Conservation (phyloP, 352 stramenopile genomes). For the Phytopythium aichiense region DNA sequence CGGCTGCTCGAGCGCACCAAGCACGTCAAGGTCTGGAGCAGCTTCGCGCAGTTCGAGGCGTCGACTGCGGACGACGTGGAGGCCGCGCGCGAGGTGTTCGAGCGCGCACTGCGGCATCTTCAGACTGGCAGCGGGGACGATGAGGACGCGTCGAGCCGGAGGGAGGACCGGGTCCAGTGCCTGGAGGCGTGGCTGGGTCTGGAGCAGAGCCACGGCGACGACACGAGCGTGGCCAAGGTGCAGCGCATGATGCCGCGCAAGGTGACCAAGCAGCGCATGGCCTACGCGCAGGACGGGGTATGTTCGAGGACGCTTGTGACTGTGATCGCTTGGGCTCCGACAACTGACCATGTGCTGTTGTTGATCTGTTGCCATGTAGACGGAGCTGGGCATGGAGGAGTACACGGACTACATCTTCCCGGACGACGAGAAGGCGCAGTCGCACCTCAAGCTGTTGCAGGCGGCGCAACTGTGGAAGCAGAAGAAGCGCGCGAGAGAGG, state of each 20-base stretch:
- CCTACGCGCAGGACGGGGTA: slow-evolving; percentile 88
- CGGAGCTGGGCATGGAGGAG: slow-evolving; percentile 93
- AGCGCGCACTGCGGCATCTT: slow-evolving; percentile 89
- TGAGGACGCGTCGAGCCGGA: slow-evolving; percentile 60
- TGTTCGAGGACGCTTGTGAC: slow-evolving; percentile 16
- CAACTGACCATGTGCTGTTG: slow-evolving; percentile 7
- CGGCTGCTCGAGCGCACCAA: slow-evolving; percentile 95
- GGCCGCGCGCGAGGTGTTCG: slow-evolving; percentile 85
- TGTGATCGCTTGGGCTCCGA: slow-evolving; percentile 4
- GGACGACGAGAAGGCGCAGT: slow-evolving; percentile 94
- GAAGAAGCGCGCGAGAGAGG: slow-evolving; percentile 62
- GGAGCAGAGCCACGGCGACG: slow-evolving; percentile 78
- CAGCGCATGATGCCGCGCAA: slow-evolving; percentile 92
- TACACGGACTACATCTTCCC: slow-evolving; percentile 99
- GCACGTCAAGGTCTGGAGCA: slow-evolving; percentile 97
- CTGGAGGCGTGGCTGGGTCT: slow-evolving; percentile 95
- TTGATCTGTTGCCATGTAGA: slow-evolving; percentile 26
- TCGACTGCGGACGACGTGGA: slow-evolving; percentile 40
- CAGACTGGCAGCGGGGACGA: slow-evolving; percentile 59
- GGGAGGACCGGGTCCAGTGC: slow-evolving; percentile 95
- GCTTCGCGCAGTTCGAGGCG: slow-evolving; percentile 88
- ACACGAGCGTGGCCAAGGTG: slow-evolving; percentile 82
- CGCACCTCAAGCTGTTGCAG: slow-evolving; percentile 97
- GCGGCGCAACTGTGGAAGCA: slow-evolving; percentile 97
- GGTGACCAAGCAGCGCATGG: slow-evolving; percentile 96